Base-by-base conservation (phyloP, 176 grass and related monocot species). In the Chloris gayana region DNA sequence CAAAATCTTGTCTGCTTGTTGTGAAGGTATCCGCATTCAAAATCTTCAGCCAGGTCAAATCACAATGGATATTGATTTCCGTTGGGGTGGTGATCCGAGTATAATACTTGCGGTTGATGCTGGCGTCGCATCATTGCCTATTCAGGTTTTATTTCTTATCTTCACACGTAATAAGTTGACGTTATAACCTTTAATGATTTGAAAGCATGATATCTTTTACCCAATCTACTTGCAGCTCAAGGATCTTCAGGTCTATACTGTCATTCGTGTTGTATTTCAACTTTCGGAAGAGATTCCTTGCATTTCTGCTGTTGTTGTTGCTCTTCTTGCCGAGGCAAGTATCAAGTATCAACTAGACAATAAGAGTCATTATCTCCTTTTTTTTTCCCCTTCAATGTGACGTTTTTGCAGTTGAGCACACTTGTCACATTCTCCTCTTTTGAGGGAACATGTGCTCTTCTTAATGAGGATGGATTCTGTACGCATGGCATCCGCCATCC, bases 61-160 rank as follows among this genome's bases (percentile, higher is more conserved):
- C 68, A 93, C 70, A 80, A 98, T 98, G 96, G 96, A 98, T 83
- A 88, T 98, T 85, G 96, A 98, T 87, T 86, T 98, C 33, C 90
- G 96, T 53, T 98, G 96, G 96, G 96, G 96, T 79, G 96, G 96
- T 82, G 78, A 98, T 85, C 92, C 90, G 70, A 98, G 90, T 75
- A 98, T 98, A 85, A 95, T 98, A 79, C 96, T 98, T 76, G 96
- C 85, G 80, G 96, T 98, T 83, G 96, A 98, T 31, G 92, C 96
- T 76, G 33, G 85, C 27, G 92, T 98, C 79, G 96, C 96, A 77
- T 95, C 96, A 79, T 76, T 98, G 46, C 96, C 95, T 38, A 98
- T 98, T 82, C 96, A 98, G 90, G 96, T 98, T 85, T 49, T 8
- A 65, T 34, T 41, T 24, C 45, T 66, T 37, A 34, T 42, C 21